Conservation (phyloP, 208 protist genomes). For the Dictyostelium gargantuum region DNA sequence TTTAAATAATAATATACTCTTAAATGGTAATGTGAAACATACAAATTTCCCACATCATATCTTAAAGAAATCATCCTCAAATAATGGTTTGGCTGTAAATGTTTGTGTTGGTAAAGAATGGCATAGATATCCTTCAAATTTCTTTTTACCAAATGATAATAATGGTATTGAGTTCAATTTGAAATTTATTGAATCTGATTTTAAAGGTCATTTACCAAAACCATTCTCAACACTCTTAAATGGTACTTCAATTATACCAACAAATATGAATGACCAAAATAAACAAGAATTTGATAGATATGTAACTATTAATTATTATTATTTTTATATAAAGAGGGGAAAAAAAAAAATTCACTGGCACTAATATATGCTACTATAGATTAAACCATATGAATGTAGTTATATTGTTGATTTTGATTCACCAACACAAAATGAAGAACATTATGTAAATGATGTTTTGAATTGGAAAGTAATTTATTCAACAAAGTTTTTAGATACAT, state of each 20-base stretch:
- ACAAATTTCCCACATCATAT: background rate
- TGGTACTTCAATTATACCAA: slow-evolving; percentile 70
- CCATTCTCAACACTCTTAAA: slow-evolving; percentile 45
- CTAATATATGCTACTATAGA: too few species aligned
- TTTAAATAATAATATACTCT: slow-evolving; percentile 6
- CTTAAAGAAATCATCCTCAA: background rate
- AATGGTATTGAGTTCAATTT: background rate
- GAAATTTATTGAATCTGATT: slow-evolving; percentile 64
- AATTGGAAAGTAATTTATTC: slow-evolving; percentile 16
- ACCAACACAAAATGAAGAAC: background rate
- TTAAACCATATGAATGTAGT: slow-evolving; percentile 20
- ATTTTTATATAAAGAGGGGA: too few species aligned
- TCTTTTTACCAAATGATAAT: slow-evolving; percentile 88
- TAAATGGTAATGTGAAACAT: background rate
- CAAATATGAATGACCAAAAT: slow-evolving; percentile 80
- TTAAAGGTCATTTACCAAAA: slow-evolving; percentile 82
- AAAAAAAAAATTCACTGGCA: too few species aligned
- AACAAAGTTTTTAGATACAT: background rate
- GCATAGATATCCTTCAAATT: slow-evolving; percentile 93
- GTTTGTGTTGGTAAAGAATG: slow-evolving; percentile 94
- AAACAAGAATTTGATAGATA: slow-evolving; percentile 80
- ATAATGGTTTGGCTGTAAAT: slow-evolving; percentile 23
- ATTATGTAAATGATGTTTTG: background rate
- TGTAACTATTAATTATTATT: slow-evolving; percentile 38
- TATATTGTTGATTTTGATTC: slow-evolving; percentile 63